Evolutionary conservation across 345 rosid genomes (phyloP).

Genomic region (Ceriops tagal): DNA sequence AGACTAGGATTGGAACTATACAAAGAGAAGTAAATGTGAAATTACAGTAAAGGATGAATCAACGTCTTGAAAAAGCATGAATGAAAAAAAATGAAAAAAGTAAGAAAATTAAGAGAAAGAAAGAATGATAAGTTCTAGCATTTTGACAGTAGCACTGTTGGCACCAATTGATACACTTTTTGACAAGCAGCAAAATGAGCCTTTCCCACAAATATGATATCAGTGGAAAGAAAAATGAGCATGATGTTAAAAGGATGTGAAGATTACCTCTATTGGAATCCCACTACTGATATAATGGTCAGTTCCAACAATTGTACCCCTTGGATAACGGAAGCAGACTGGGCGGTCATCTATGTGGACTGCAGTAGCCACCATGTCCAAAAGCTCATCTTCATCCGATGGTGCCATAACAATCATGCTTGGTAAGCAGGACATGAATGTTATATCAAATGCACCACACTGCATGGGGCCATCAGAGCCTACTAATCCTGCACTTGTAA

Average conservation of each 20-base stretch:
- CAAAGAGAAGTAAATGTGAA: background rate
- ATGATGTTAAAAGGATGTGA: background rate
- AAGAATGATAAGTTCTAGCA: background rate
- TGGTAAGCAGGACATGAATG: slow-evolving; percentile 94
- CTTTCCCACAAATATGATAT: background rate
- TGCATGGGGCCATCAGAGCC: slow-evolving; percentile 85
- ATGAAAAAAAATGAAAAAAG: background rate
- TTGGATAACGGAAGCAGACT: slow-evolving; percentile 83
- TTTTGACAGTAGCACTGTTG: background rate
- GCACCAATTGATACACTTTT: background rate
- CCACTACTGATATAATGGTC: slow-evolving; percentile 47
- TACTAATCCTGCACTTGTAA: slow-evolving; percentile 85
- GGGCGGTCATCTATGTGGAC: slow-evolving; percentile 65
- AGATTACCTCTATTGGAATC: slow-evolving; percentile 66
- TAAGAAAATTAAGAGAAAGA: background rate
- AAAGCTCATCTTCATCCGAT: slow-evolving; percentile 79
- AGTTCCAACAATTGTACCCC: slow-evolving; percentile 58
- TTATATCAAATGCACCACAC: slow-evolving; percentile 85
- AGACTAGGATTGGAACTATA: background rate
- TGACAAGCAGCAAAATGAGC: background rate
- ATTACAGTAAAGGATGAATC: background rate
- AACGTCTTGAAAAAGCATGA: background rate
- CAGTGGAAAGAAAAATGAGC: background rate
- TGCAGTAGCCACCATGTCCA: slow-evolving; percentile 90
- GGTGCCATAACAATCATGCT: slow-evolving; percentile 99